Base-by-base conservation (phyloP, 2,329 filamentous ascomycete genomes). In the Paraphoma sp. region DNA sequence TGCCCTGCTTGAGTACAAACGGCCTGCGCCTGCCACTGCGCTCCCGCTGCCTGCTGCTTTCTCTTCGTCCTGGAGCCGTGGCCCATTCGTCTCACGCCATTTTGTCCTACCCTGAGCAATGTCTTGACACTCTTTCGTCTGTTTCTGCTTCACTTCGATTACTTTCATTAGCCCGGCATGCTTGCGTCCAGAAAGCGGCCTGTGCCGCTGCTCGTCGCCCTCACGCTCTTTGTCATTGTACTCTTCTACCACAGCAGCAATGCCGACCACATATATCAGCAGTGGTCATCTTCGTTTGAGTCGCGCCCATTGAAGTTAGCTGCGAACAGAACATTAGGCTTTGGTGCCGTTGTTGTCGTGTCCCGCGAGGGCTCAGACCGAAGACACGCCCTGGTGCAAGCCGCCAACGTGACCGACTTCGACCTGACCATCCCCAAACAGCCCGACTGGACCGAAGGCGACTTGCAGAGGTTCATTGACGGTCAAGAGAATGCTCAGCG, bases 341-440 rank as follows among this genome's bases (percentile, higher is more conserved):
- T 81, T 55, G 78, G 79, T 47, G 72, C 76, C 23, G 67, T 80
- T 36, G 64, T 77, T 17, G 78, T 75, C 41, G 78, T 81, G 31
- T 80, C 78, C 16, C 75, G 74, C 48, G 64, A 73, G 1, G 71
- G 64, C 42, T 80, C 78, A 9, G 63, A 73, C 7, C 74, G 79
- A n/a, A 74, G 77, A 40, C 70, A 75, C 40, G 63, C 74, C 38
- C 73, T 81, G 29, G 56, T 79, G 29, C 73, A 79, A 47, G 75
- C 76, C 43, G 74, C 77, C 51, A 79, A 79, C 51, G 72, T 80
- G 41, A 79, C 78, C 55, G 71, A 75, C 38, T 65, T 81, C 49
- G 71, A 79, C 51, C 69, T 81, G 54, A 78, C 73, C 47, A 79
- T 81, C 41, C 79, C 79, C 3, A 42, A 60, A 11, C 79, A 81